phyloP scores from a whole-genome alignment of 345 rosid species.

The Syzygium aqueum region DNA sequence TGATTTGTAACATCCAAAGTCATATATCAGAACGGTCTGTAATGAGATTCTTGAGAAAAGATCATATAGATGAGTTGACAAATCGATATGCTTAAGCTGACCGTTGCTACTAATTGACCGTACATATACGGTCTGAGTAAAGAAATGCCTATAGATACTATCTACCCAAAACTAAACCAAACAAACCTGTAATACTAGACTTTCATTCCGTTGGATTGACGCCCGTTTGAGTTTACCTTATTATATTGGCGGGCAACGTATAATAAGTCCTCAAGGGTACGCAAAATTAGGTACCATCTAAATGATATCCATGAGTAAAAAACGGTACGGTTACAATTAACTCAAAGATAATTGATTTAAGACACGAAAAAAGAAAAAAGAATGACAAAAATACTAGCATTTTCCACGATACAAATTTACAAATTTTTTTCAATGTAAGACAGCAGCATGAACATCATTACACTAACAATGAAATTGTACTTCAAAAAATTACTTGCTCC shows the following conservation, averaged over 20 bases:
- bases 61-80: not conserved
- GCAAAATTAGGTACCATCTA: not conserved
- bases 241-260: not conserved
- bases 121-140: not conserved
- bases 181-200: not conserved
- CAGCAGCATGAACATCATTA: not conserved
- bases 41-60: not conserved
- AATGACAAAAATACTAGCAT: not conserved
- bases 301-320: not conserved
- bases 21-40: not conserved
- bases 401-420: conserved; percentile 1
- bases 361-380: not conserved
- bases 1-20: not conserved
- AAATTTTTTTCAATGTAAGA: not conserved
- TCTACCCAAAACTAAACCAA: too few relatives aligned
- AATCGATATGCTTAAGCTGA: not conserved
- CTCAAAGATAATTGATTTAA: not conserved
- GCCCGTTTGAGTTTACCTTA: not conserved
- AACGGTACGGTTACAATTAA: not conserved
- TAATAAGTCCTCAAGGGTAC: not conserved
- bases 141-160: not conserved
- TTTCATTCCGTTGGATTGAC: not conserved
- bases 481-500: not conserved
- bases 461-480: not conserved
- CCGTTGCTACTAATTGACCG: not conserved